A percentile compares a stretch with the other conserved stretches of the same genome.
Conservation (phyloP, 1,284 basidiomycete species). For the Naganishia cerealis region DNA sequence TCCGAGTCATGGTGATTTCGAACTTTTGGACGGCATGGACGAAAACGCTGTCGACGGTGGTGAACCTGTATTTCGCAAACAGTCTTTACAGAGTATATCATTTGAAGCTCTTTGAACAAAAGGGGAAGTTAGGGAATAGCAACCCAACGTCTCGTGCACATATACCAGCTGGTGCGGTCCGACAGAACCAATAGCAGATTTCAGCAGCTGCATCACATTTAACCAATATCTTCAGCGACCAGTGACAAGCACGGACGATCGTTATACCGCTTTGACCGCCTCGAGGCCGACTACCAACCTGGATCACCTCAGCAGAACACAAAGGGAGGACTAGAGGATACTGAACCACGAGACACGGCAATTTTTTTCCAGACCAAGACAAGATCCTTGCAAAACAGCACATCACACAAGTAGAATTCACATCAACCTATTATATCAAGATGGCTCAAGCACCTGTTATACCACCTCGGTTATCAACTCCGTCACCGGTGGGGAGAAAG, state of each 20-base stretch:
- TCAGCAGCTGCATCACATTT: background rate
- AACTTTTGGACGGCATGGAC: constrained; percentile 21
- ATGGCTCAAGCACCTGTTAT: constrained; percentile 28
- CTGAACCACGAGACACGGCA: constrained; percentile 4
- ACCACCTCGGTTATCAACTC: constrained; percentile 19
- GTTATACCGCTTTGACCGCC: background rate
- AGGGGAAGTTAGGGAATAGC: background rate
- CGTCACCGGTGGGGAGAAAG: constrained; percentile 18
- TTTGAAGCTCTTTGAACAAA: background rate
- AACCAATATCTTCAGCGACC: background rate
- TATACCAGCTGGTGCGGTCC: background rate
- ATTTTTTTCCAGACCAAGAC: background rate
- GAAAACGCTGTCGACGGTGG: constrained; percentile 6
- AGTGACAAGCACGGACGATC: background rate
- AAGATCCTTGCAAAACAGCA: background rate
- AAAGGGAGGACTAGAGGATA: background rate
- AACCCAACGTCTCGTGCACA: background rate
- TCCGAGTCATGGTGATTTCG: constrained; percentile 27
- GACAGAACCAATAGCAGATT: background rate
- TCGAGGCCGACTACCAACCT: background rate
- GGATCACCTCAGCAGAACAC: background rate
- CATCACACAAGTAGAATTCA: background rate
- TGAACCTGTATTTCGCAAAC: background rate
- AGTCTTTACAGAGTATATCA: background rate
- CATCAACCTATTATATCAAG: background rate